Evolutionary conservation across 2,329 filamentous ascomycete genomes (phyloP), one percentile per base, ranked within the genome.

Genomic region (Xylariaceae sp.): DNA sequence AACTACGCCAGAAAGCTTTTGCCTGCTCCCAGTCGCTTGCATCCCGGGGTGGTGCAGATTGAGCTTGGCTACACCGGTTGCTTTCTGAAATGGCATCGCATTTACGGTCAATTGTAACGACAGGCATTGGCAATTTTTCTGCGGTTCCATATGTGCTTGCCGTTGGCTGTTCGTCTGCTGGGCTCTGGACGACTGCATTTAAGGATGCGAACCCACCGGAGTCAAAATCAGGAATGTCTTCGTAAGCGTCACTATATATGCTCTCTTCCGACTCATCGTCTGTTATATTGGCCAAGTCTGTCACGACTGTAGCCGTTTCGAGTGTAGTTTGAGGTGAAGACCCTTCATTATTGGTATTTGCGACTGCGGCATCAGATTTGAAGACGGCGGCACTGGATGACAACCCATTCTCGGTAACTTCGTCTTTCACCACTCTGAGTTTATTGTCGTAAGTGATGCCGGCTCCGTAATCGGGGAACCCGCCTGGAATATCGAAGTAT

Each of bases 191-290:
- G 8, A 91, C 80, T 10, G 88, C 88, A 68, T 91, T 80, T 7
- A 92, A 75, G 4, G 87, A 91, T 64, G 83, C 76, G 63, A 89
- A 92, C 0, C 85, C 87, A 44, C 81, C 80, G 2, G 79, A 80
- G 37, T 87, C 84, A 3, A 77, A 65, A 13, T 89, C 84, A 0
- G 81, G 81, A 0, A 87, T 72, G 56, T 90, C 86, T 69, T 92
- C 88, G 50, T 86, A 86, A 1, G 88, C 88, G 69, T 92, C 88
- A 59, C 85, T 89, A 66, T 89, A 92, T 21, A 88, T 78, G 56
- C 72, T 74, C 13, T 72, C 72, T 51, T 84, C 81, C 3, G 73
- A 65, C 12, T 67, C 65, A 9, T 65, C 60, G 0, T 62, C 63
- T 16, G 59, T 67, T 5, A 69, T 72, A n/a, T 79, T 74, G 1